Conservation (phyloP, 2,329 filamentous ascomycete species). For the Cladosporium colombiae region DNA sequence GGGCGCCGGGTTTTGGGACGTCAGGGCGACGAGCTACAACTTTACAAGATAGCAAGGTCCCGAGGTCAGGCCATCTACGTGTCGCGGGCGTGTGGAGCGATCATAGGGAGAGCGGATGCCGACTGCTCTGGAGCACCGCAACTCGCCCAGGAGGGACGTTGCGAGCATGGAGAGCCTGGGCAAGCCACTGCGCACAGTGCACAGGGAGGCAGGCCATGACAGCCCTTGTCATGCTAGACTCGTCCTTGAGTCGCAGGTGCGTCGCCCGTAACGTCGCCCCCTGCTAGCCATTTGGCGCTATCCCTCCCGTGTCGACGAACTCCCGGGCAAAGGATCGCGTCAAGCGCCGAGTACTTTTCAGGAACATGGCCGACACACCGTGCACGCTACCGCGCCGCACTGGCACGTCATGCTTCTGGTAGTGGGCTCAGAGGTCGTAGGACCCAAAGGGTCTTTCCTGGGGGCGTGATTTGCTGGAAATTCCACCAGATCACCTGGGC, state of each 20-base stretch:
- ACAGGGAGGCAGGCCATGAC: not conserved
- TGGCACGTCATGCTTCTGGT: not conserved
- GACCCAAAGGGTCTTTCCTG: not conserved
- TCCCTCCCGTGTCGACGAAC: slow-evolving; percentile 6
- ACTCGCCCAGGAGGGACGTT: slow-evolving; percentile 9
- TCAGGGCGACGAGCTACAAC: slow-evolving; percentile 10
- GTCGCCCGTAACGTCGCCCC: slow-evolving; percentile 1
- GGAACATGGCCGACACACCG: slow-evolving; percentile 7
- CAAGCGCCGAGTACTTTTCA: slow-evolving; percentile 9
- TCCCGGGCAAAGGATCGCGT: slow-evolving; percentile 7
- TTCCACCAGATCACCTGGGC: not conserved
- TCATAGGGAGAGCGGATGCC: slow-evolving; percentile 1
- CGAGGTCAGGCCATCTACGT: slow-evolving; percentile 18
- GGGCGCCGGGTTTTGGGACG: slow-evolving; percentile 8
- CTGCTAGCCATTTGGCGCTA: slow-evolving; percentile 12
- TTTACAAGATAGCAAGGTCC: slow-evolving; percentile 5
- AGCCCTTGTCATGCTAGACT: slow-evolving; percentile 17
- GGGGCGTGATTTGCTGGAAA: not conserved
- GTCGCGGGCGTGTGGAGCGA: slow-evolving; percentile 13
- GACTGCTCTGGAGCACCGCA: slow-evolving; percentile 14
- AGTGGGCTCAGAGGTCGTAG: not conserved
- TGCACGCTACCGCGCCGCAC: slow-evolving; percentile 3
- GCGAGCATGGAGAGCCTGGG: slow-evolving; percentile 19
- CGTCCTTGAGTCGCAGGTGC: slow-evolving; percentile 13
- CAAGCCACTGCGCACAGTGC: slow-evolving; percentile 16